A percentile compares a stretch with the other conserved stretches of the same genome.
These are phyloP conservation scores for Debaryomyces nepalensis DNA, from an alignment of 1,139 yeast genomes.

Conservation along the genomic window DNA sequence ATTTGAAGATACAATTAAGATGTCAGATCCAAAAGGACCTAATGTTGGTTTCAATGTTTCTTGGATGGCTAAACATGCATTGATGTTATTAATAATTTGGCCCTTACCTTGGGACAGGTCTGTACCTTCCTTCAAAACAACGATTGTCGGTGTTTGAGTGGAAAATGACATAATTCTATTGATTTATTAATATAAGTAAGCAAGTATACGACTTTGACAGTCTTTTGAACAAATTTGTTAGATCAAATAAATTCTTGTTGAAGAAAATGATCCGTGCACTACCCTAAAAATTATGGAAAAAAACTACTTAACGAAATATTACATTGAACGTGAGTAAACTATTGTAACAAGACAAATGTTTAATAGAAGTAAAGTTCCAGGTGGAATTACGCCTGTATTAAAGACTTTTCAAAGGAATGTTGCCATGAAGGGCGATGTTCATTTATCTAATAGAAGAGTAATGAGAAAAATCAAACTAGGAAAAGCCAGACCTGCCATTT, in stretches of 20 bases:
- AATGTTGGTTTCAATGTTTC: slow-evolving; percentile 93
- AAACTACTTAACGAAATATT: slow-evolving; percentile 7
- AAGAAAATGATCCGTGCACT: slow-evolving; percentile 10
- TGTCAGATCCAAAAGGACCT: slow-evolving; percentile 98
- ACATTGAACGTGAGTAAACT: neutral
- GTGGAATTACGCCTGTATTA: slow-evolving; percentile 12
- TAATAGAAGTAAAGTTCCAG: slow-evolving; percentile 3
- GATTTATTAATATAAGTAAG: slow-evolving; percentile 10
- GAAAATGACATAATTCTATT: slow-evolving; percentile 70
- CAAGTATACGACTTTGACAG: slow-evolving; percentile 1
- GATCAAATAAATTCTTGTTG: slow-evolving; percentile 11
- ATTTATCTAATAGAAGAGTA: slow-evolving; percentile 55
- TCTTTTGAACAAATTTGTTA: slow-evolving; percentile 10
- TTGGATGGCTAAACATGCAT: slow-evolving; percentile 96
- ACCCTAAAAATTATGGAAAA: slow-evolving; percentile 8
- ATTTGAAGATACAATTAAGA: slow-evolving; percentile 77
- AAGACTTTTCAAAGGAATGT: slow-evolving; percentile 27
- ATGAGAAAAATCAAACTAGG: slow-evolving; percentile 65
- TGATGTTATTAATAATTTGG: slow-evolving; percentile 90
- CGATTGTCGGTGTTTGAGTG: slow-evolving; percentile 94
- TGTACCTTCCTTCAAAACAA: slow-evolving; percentile 96
- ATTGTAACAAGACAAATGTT: neutral
- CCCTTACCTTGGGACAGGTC: slow-evolving; percentile 97
- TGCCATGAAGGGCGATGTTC: slow-evolving; percentile 42
- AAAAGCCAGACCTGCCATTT: slow-evolving; percentile 89